phyloP scores from a whole-genome alignment of 2,329 filamentous ascomycete species.

The Phialemoniopsis sp. region DNA sequence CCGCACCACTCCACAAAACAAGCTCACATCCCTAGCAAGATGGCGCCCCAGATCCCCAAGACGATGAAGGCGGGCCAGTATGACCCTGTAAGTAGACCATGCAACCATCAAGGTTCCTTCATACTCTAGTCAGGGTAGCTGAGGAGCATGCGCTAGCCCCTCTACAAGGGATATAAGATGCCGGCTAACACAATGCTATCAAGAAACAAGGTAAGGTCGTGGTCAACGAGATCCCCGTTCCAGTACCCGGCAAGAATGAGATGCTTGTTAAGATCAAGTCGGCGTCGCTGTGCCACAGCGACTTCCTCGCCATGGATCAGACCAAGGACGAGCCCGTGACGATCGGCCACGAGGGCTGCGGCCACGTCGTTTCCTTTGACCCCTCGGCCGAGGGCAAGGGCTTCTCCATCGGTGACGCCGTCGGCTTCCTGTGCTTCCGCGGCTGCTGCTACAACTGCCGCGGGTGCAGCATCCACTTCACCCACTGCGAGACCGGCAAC shows the following conservation, averaged over 20 bases:
- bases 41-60: too few relatives aligned
- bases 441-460: conserved; percentile 39
- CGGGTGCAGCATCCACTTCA: conserved; percentile 37
- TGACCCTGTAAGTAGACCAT: too few relatives aligned
- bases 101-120: too few relatives aligned
- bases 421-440: conserved; percentile 39
- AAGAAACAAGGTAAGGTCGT: too few relatives aligned
- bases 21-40: too few relatives aligned
- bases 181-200: too few relatives aligned
- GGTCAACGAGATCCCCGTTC: conserved; percentile 33
- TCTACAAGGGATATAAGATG: too few relatives aligned
- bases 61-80: too few relatives aligned
- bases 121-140: too few relatives aligned
- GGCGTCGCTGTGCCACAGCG: conserved; percentile 26
- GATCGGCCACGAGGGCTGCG: conserved; percentile 40
- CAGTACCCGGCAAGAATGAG: conserved; percentile 31
- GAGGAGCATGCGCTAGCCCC: too few relatives aligned
- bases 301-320: conserved; percentile 10
- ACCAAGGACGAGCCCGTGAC: conserved; percentile 11
- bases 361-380: conserved; percentile 30
- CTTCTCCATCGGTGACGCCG: conserved; percentile 33
- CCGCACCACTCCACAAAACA: too few relatives aligned
- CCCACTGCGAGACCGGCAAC: conserved; percentile 29
- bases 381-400: conserved; percentile 25
- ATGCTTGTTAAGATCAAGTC: conserved; percentile 25